Conservation (phyloP, 192 early-diverging fungal species). For the Linnemannia hyalina region DNA sequence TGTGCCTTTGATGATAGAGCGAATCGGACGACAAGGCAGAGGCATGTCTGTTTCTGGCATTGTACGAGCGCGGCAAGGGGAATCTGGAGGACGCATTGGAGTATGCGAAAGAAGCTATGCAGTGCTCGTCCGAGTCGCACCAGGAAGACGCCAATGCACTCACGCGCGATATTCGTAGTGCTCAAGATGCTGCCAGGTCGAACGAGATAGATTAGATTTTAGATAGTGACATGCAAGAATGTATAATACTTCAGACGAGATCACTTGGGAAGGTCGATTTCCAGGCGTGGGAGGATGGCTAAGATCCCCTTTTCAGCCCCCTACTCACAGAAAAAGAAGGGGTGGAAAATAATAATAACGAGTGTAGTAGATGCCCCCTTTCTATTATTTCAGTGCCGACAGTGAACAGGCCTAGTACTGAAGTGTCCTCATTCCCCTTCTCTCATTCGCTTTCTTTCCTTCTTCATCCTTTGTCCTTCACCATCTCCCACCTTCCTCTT, state of each 20-base stretch:
- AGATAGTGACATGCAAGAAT: background rate
- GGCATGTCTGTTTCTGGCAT: slow-evolving; percentile 57
- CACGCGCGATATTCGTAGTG: slow-evolving; percentile 43
- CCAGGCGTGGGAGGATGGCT: background rate
- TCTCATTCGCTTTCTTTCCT: too few species aligned
- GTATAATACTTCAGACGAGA: background rate
- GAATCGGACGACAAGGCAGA: slow-evolving; percentile 49
- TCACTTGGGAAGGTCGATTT: background rate
- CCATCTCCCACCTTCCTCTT: too few species aligned
- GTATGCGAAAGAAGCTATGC: slow-evolving; percentile 49
- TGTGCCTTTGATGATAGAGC: slow-evolving; percentile 23
- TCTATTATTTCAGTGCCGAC: background rate
- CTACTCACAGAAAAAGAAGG: background rate
- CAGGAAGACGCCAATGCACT: slow-evolving; percentile 58
- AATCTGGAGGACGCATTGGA: slow-evolving; percentile 45
- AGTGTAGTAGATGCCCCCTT: background rate
- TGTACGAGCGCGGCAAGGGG: slow-evolving; percentile 49
- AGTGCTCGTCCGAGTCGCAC: slow-evolving; percentile 42
- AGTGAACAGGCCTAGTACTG: too few species aligned
- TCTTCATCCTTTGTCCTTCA: too few species aligned
- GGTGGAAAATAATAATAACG: background rate
- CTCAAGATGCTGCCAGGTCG: slow-evolving; percentile 16
- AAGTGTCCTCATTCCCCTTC: too few species aligned
- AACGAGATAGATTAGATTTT: slow-evolving; percentile 14
- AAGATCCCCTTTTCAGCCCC: background rate